Evolutionary conservation across 768 basidiomycete genomes (phyloP).

Genomic region (Boletales sp.): DNA sequence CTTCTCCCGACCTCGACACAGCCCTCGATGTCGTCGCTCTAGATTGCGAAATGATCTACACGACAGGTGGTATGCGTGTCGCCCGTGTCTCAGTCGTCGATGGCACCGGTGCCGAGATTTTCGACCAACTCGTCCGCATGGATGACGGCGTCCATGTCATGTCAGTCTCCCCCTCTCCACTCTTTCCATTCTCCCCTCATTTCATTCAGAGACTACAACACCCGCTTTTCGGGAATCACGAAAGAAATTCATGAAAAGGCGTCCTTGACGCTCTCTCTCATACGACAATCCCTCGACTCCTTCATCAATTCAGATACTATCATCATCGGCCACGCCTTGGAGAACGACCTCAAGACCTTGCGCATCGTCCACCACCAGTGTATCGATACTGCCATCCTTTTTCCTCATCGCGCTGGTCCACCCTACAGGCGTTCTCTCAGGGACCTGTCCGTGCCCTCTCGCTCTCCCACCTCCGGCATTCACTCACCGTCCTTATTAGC

Average conservation of each 20-base stretch:
- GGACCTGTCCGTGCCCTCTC: slow-evolving; percentile 58
- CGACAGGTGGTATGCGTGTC: slow-evolving; percentile 87
- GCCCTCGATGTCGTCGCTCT: slow-evolving; percentile 79
- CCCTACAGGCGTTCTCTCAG: slow-evolving; percentile 77
- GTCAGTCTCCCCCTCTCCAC: slow-evolving; percentile 39
- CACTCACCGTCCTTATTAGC: slow-evolving; percentile 36
- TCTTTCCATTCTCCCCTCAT: background rate
- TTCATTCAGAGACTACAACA: slow-evolving; percentile 75
- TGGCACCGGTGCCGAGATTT: slow-evolving; percentile 63
- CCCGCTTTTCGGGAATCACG: slow-evolving; percentile 84
- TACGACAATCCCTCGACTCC: slow-evolving; percentile 64
- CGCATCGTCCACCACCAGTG: slow-evolving; percentile 82
- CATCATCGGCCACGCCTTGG: slow-evolving; percentile 85
- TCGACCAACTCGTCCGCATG: slow-evolving; percentile 82
- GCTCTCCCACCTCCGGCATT: background rate
- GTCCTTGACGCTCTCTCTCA: slow-evolving; percentile 57
- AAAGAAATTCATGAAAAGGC: slow-evolving; percentile 58
- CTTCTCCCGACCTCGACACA: slow-evolving; percentile 22
- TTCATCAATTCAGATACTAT: slow-evolving; percentile 80
- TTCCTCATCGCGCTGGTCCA: slow-evolving; percentile 77
- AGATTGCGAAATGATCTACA: slow-evolving; percentile 97
- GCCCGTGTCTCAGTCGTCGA: slow-evolving; percentile 91
- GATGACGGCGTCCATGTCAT: slow-evolving; percentile 76
- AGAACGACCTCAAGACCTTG: slow-evolving; percentile 91
- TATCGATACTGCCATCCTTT: slow-evolving; percentile 84